These are phyloP conservation scores for Chaetoscypha palmicola DNA, from an alignment of 2,329 filamentous ascomycete genomes.

Conservation along the genomic window DNA sequence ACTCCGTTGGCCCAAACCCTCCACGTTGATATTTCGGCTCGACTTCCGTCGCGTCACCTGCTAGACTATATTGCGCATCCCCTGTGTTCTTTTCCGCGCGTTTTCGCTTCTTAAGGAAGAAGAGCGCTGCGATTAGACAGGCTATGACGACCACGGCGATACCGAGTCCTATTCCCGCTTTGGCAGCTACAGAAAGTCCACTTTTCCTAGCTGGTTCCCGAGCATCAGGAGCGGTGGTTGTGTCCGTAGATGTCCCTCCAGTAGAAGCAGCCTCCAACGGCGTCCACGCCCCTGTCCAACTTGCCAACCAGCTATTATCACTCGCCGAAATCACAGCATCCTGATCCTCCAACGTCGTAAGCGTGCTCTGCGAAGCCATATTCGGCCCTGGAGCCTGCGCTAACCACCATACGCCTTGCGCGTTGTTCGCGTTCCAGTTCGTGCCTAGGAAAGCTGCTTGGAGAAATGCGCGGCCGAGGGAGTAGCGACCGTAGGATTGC, in stretches of 20 bases:
- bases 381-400: constrained; percentile 29
- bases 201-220: background rate
- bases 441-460: constrained; percentile 33
- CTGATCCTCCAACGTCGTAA: constrained; percentile 1
- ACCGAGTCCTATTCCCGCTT: constrained; percentile 4
- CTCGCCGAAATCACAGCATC: constrained; percentile 7
- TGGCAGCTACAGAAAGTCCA: constrained; percentile 1
- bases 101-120: too few species aligned
- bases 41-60: too few species aligned
- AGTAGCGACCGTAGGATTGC: constrained; percentile 5
- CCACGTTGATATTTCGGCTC: too few species aligned
- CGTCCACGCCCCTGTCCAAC: constrained; percentile 10
- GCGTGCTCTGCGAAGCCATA: background rate
- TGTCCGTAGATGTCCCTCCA: background rate
- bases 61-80: too few species aligned
- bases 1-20: too few species aligned
- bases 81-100: too few species aligned
- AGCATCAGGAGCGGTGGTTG: background rate
- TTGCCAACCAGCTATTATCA: constrained; percentile 8
- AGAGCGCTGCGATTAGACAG: too few species aligned
- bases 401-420: constrained; percentile 20
- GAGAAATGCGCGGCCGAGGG: constrained; percentile 33
- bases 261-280: background rate
- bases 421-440: constrained; percentile 22
- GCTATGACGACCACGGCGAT: background rate